Percentiles rank a stretch among this genome's conserved stretches.
Evolutionary conservation across 768 basidiomycete species (phyloP).

Genomic region (Tephrocybe rancida): DNA sequence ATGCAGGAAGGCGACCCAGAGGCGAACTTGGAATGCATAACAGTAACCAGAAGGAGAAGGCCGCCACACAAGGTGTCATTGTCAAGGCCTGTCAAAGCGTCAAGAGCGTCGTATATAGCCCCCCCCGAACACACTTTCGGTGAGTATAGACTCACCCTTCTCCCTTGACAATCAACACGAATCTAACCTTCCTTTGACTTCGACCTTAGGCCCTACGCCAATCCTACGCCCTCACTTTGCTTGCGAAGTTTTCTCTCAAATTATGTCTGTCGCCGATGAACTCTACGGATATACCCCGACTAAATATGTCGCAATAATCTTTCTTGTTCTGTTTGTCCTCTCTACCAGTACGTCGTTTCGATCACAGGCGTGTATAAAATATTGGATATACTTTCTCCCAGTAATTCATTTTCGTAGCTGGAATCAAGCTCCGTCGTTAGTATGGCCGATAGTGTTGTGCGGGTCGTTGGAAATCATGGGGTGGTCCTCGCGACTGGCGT

Average conservation of each 20-base stretch:
- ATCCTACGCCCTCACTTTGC: too few relatives aligned
- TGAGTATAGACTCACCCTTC: too few relatives aligned
- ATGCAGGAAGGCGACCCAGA: too few relatives aligned
- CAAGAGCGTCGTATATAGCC: too few relatives aligned
- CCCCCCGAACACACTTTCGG: too few relatives aligned
- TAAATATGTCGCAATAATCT: neutral
- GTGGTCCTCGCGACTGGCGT: neutral
- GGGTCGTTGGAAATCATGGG: conserved; percentile 1
- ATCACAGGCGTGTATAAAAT: neutral
- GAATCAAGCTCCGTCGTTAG: neutral
- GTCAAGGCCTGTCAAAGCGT: too few relatives aligned
- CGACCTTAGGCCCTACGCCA: too few relatives aligned
- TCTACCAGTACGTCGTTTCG: neutral
- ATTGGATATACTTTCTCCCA: neutral
- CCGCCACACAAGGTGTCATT: too few relatives aligned
- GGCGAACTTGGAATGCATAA: too few relatives aligned
- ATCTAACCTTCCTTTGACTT: too few relatives aligned
- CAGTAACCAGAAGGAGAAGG: too few relatives aligned
- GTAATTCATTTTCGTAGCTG: neutral
- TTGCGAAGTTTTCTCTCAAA: neutral
- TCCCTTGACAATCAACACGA: too few relatives aligned
- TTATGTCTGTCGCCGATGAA: neutral
- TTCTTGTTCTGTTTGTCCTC: neutral
- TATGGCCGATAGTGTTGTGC: neutral
- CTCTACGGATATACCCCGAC: conserved; percentile 1